Conservation (phyloP, 768 basidiomycete species). For the Lentinus tigrinus region DNA sequence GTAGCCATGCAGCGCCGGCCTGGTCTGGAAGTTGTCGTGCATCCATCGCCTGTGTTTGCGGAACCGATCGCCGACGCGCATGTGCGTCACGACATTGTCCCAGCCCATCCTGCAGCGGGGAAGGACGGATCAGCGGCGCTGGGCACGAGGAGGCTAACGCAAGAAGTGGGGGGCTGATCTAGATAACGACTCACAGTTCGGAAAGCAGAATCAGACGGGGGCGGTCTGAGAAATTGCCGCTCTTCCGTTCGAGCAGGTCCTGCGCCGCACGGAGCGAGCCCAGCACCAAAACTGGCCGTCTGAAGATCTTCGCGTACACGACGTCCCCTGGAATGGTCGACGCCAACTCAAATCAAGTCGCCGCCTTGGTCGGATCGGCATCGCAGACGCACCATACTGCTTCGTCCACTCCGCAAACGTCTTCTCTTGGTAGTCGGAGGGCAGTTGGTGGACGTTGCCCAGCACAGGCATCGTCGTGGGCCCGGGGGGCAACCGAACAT, state of each 20-base stretch:
- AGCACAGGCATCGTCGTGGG: constrained; percentile 30
- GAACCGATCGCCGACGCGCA: constrained; percentile 27
- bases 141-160: not conserved
- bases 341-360: constrained; percentile 7
- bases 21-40: constrained; percentile 23
- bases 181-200: constrained; percentile 25
- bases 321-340: constrained; percentile 30
- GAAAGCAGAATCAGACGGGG: constrained; percentile 28
- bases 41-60: constrained; percentile 30
- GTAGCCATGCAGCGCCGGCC: constrained; percentile 18
- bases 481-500: constrained; percentile 27
- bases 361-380: constrained; percentile 4
- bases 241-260: constrained; percentile 35
- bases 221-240: constrained; percentile 33
- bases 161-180: not conserved
- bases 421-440: constrained; percentile 22
- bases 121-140: not conserved
- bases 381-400: constrained; percentile 25
- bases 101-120: constrained; percentile 19
- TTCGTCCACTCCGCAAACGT: constrained; percentile 28
- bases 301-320: constrained; percentile 30
- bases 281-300: constrained; percentile 29
- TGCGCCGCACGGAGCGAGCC: constrained; percentile 32
- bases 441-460: constrained; percentile 32
- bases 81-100: constrained; percentile 16